Evolutionary conservation across 768 basidiomycete genomes (phyloP).

Genomic region (Lentinula aciculospora): DNA sequence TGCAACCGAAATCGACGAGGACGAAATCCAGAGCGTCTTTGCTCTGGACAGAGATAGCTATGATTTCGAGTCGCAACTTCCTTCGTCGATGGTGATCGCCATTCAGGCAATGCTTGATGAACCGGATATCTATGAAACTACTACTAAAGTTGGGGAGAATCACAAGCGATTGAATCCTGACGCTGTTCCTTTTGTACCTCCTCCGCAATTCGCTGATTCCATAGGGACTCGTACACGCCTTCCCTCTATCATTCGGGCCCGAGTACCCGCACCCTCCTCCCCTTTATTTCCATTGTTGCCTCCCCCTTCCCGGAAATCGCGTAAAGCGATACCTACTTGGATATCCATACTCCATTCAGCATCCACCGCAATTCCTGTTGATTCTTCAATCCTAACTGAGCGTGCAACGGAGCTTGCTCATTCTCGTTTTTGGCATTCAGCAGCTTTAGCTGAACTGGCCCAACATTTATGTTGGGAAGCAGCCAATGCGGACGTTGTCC

Average conservation of each 20-base stretch:
- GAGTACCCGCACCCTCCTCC: neutral
- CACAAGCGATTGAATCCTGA: slow-evolving; percentile 1
- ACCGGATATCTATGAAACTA: neutral
- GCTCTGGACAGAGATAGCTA: slow-evolving; percentile 2
- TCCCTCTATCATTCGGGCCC: neutral
- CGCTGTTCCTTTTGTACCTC: neutral
- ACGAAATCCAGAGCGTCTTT: neutral
- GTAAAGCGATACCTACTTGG: slow-evolving; percentile 7
- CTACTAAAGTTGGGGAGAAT: neutral
- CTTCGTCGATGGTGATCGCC: neutral
- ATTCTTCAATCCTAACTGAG: neutral
- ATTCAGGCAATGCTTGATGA: slow-evolving; percentile 3
- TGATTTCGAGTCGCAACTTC: slow-evolving; percentile 6
- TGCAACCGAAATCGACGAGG: neutral
- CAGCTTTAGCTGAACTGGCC: slow-evolving; percentile 18
- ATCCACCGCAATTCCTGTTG: neutral
- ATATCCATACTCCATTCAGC: neutral
- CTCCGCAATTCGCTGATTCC: neutral
- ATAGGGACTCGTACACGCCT: neutral
- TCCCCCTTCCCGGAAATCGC: neutral
- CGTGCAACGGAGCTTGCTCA: neutral
- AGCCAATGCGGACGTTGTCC: slow-evolving; percentile 6
- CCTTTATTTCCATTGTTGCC: neutral
- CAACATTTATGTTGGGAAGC: slow-evolving; percentile 21
- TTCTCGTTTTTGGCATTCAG: slow-evolving; percentile 12